These are phyloP conservation scores for Jamesozyma spencerorum DNA, from an alignment of 805 yeast species.

Conservation along the genomic window DNA sequence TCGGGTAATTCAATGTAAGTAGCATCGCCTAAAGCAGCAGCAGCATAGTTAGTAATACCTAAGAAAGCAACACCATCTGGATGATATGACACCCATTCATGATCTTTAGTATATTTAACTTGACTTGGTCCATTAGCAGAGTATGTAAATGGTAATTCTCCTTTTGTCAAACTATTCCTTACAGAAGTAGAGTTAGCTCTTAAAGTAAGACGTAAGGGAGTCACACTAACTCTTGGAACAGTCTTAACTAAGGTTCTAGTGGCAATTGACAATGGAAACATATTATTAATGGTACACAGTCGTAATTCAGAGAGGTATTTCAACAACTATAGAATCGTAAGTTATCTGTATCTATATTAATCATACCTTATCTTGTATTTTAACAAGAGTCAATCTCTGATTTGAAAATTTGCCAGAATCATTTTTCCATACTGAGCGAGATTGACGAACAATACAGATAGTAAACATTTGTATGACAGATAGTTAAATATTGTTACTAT, in stretches of 20 bases:
- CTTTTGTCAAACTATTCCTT: constrained; percentile 21
- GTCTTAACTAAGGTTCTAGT: constrained; percentile 1
- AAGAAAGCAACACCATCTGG: constrained; percentile 73
- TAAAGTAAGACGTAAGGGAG: constrained; percentile 4
- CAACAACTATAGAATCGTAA: no score
- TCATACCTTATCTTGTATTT: no score
- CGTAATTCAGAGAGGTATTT: no score
- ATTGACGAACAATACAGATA: no score
- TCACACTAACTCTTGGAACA: not conserved
- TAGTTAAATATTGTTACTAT: no score
- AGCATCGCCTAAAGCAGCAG: constrained; percentile 94
- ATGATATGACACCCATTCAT: constrained; percentile 89
- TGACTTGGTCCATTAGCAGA: constrained; percentile 26
- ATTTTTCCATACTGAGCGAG: not conserved
- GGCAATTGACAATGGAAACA: constrained; percentile 2
- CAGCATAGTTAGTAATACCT: constrained; percentile 93
- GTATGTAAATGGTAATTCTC: constrained; percentile 26
- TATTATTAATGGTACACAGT: no score
- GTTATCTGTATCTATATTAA: no score
- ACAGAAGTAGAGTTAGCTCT: constrained; percentile 7
- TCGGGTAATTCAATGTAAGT: constrained; percentile 89
- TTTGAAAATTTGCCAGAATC: not conserved
- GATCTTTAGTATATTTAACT: constrained; percentile 74
- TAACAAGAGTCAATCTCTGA: not conserved
- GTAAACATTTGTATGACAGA: no score